Conservation (phyloP, 2,329 filamentous ascomycete genomes). For the Curvularia lunata region DNA sequence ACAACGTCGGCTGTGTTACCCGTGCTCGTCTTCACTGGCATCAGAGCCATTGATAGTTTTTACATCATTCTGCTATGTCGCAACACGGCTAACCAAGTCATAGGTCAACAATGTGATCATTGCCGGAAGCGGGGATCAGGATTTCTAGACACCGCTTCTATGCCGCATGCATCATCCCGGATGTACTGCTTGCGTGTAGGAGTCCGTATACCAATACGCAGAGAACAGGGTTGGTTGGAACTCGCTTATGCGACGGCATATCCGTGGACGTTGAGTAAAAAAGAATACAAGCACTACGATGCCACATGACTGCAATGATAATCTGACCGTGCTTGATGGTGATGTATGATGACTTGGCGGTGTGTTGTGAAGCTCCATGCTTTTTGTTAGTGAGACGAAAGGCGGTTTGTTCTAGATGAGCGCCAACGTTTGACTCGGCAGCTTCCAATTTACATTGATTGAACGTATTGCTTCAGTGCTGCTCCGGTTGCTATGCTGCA, state of each 20-base stretch:
- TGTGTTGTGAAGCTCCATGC: background rate
- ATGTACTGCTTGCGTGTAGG: conserved; percentile 4
- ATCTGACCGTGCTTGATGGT: too few species aligned
- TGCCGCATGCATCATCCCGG: conserved; percentile 6
- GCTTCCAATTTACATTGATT: background rate
- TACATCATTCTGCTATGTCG: conserved; percentile 11
- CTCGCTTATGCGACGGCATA: conserved; percentile 2
- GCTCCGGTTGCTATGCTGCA: too few species aligned
- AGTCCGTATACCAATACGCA: background rate
- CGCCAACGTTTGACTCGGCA: background rate
- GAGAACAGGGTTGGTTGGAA: conserved; percentile 4
- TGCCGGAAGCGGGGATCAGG: conserved; percentile 76
- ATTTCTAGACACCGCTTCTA: conserved; percentile 65
- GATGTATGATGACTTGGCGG: background rate
- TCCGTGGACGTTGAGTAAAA: conserved; percentile 10
- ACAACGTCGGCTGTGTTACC: conserved; percentile 20
- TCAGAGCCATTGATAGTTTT: background rate
- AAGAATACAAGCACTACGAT: conserved; percentile 13
- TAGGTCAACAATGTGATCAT: conserved; percentile 91
- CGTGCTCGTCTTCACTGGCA: conserved; percentile 11
- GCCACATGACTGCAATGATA: conserved; percentile 1
- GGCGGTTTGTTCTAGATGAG: background rate
- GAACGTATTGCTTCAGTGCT: too few species aligned
- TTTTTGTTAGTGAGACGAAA: background rate
- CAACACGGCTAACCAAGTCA: conserved; percentile 17